phyloP scores from a whole-genome alignment of 2,329 filamentous ascomycete species.

The Ascosphaera pollenicola region DNA sequence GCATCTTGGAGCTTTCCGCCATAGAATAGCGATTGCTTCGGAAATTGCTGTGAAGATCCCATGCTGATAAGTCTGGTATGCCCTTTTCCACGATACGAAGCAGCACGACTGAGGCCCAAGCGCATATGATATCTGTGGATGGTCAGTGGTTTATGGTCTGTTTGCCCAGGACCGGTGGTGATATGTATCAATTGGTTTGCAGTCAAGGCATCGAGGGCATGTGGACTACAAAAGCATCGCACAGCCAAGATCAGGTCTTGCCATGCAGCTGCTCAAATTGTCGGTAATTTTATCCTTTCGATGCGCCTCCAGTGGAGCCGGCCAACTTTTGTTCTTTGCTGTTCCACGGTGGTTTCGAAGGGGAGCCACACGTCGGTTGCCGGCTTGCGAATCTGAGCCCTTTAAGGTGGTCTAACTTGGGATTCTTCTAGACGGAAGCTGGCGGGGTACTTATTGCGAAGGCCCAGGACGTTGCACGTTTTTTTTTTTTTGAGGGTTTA shows the following conservation, averaged over 20 bases:
- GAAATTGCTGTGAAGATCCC: background rate
- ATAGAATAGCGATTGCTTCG: slow-evolving; percentile 37
- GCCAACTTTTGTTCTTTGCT: background rate
- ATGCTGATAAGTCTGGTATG: background rate
- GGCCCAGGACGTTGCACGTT: too few relatives aligned
- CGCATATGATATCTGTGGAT: background rate
- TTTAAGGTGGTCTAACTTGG: too few relatives aligned
- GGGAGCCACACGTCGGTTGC: background rate
- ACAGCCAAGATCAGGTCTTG: background rate
- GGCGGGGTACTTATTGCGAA: too few relatives aligned
- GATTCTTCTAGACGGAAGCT: too few relatives aligned
- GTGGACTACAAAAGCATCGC: background rate
- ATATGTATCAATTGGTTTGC: background rate
- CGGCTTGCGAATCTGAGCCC: background rate
- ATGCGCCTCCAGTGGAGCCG: background rate
- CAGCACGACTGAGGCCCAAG: background rate
- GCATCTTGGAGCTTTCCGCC: slow-evolving; percentile 44
- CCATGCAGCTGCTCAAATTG: background rate
- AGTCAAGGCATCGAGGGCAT: background rate
- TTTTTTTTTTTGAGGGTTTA: too few relatives aligned
- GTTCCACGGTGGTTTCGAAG: background rate
- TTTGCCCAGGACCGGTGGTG: background rate
- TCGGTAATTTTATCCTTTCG: background rate
- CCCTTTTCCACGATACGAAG: background rate
- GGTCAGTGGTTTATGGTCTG: background rate